These are phyloP conservation scores for Thelephora terrestris DNA, from an alignment of 1,284 basidiomycete genomes.

Conservation along the genomic window DNA sequence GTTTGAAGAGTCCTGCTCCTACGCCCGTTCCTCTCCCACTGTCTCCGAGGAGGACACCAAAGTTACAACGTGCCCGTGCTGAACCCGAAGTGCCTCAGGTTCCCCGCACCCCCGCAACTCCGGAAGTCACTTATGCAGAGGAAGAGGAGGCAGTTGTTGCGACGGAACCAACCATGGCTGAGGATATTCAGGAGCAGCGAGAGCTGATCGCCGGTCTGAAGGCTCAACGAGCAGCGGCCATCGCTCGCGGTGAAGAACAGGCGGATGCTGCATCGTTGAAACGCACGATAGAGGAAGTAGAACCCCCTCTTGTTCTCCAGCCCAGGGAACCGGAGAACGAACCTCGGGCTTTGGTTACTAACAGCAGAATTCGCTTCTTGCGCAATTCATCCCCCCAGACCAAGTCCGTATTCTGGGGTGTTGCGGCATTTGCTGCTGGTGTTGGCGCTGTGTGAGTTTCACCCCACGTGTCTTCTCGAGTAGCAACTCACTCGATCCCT, in stretches of 20 bases:
- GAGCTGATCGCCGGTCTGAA: conserved; percentile 59
- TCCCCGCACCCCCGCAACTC: conserved; percentile 37
- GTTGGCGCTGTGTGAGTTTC: conserved; percentile 56
- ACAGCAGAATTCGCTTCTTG: conserved; percentile 46
- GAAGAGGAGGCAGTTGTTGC: conserved; percentile 49
- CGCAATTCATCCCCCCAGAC: conserved; percentile 43
- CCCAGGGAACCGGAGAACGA: conserved; percentile 47
- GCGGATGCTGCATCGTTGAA: conserved; percentile 24
- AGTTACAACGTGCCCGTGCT: conserved; percentile 27
- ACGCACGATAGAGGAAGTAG: conserved; percentile 42
- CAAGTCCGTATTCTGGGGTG: conserved; percentile 66
- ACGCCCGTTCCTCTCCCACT: conserved; percentile 19
- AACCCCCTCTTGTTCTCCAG: conserved; percentile 41
- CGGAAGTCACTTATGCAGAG: conserved; percentile 53
- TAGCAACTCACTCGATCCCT: background rate
- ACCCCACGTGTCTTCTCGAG: background rate
- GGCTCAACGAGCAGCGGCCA: conserved; percentile 35
- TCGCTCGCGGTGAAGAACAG: conserved; percentile 17
- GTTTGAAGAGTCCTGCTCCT: conserved; percentile 38
- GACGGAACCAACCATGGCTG: conserved; percentile 49
- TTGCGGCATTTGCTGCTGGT: conserved; percentile 64
- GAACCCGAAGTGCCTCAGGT: conserved; percentile 18
- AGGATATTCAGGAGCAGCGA: conserved; percentile 64
- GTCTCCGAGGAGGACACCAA: conserved; percentile 28
- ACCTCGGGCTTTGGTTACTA: conserved; percentile 53